phyloP scores from a whole-genome alignment of 2,329 filamentous ascomycete genomes.

The Akanthomyces lecanii region DNA sequence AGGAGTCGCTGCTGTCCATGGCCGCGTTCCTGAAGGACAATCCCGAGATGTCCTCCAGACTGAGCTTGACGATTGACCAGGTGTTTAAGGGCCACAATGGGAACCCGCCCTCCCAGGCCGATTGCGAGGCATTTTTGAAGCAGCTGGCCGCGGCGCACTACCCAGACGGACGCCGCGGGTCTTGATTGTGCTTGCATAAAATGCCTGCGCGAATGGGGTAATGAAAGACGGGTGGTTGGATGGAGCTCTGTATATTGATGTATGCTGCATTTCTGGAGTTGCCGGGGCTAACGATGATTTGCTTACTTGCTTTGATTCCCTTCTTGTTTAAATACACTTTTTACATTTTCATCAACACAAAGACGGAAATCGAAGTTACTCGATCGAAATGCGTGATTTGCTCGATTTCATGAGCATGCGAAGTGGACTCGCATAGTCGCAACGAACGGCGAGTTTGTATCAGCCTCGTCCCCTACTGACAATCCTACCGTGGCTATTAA shows the following conservation, averaged over 20 bases:
- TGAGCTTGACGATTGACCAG: not conserved
- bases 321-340: slow-evolving; percentile 2
- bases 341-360: slow-evolving; percentile 30
- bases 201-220: not conserved
- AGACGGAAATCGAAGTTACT: not conserved
- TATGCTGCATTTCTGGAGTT: slow-evolving; percentile 17
- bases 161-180: not conserved
- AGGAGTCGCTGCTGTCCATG: not conserved
- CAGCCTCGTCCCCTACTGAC: too few species aligned
- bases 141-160: not conserved
- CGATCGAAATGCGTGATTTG: not conserved
- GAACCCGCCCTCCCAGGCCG: not conserved
- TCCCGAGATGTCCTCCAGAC: not conserved
- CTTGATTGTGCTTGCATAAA: not conserved
- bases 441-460: too few species aligned
- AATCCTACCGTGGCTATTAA: too few species aligned
- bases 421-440: too few species aligned
- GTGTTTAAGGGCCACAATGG: not conserved
- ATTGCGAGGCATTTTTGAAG: not conserved
- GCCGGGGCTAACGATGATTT: not conserved
- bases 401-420: too few species aligned
- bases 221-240: not conserved
- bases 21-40: not conserved
- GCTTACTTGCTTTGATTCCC: slow-evolving; percentile 4
- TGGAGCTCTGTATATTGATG: slow-evolving; percentile 16